Evolutionary conservation across 1,284 basidiomycete genomes (phyloP).

Genomic region (Tetrapyrgos nigripes): DNA sequence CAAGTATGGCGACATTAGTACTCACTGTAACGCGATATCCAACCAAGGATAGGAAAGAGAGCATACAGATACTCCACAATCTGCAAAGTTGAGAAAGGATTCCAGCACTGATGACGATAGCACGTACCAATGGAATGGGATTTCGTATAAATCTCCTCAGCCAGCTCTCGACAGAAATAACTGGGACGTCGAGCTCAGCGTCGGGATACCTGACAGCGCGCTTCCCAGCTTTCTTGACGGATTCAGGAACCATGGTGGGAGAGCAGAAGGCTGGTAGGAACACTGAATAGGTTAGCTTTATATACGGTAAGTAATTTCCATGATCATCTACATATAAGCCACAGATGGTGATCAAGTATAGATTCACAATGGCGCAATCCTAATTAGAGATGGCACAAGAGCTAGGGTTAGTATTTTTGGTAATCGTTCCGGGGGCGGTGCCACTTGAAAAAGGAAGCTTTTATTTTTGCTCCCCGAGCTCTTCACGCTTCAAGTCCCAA

Average conservation of each 20-base stretch:
- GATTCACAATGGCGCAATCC: too few relatives aligned
- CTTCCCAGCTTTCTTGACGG: conserved; percentile 60
- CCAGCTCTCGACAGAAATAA: conserved; percentile 64
- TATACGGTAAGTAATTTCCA: not conserved
- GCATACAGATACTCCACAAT: conserved; percentile 64
- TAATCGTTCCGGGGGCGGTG: too few relatives aligned
- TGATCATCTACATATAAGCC: not conserved
- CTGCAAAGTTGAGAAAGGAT: conserved; percentile 40
- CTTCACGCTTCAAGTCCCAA: too few relatives aligned
- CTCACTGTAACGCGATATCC: conserved; percentile 87
- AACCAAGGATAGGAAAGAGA: conserved; percentile 85
- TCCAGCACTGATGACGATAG: conserved; percentile 10
- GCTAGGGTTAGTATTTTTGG: too few relatives aligned
- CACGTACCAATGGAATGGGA: conserved; percentile 56
- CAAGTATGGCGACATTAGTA: conserved; percentile 20
- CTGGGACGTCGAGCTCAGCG: conserved; percentile 49
- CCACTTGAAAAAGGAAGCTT: too few relatives aligned
- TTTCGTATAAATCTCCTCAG: conserved; percentile 43
- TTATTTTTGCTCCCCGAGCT: too few relatives aligned
- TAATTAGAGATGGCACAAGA: too few relatives aligned
- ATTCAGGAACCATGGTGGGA: conserved; percentile 44
- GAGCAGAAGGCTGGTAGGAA: conserved; percentile 8
- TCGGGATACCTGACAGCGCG: conserved; percentile 67
- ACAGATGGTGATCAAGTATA: too few relatives aligned
- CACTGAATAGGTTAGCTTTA: not conserved